Conservation (phyloP, 352 stramenopile genomes). For the Phytophthora ohioensis region DNA sequence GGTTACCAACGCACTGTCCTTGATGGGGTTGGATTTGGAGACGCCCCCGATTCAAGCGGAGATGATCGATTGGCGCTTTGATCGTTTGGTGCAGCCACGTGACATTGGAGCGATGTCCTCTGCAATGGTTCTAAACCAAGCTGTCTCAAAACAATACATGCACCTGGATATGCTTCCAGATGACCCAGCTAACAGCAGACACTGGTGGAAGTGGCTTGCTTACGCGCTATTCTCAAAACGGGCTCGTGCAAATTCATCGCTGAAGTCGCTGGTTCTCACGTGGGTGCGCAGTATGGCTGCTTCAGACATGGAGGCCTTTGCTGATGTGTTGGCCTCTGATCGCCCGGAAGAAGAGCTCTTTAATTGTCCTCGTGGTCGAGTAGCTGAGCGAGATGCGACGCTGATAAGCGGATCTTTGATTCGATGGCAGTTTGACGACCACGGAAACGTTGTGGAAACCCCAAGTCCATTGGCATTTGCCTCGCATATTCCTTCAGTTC, state of each 20-base stretch:
- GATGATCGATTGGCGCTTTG: too few species aligned
- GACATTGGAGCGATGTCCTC: too few species aligned
- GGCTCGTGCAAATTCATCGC: not conserved
- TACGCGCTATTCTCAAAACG: conserved; percentile 6
- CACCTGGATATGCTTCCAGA: too few species aligned
- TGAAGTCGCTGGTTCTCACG: not conserved
- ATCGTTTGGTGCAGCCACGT: too few species aligned
- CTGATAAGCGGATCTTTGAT: not conserved
- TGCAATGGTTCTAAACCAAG: too few species aligned
- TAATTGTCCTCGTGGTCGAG: not conserved
- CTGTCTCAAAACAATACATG: not conserved
- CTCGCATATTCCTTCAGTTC: not conserved
- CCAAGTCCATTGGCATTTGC: too few species aligned
- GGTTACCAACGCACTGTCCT: too few species aligned
- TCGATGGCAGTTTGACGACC: not conserved
- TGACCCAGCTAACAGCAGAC: not conserved
- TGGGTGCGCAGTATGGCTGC: not conserved
- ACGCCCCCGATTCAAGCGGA: too few species aligned
- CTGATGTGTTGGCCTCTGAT: not conserved
- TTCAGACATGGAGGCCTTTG: not conserved
- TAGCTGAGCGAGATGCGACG: not conserved
- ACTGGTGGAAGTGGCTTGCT: conserved; percentile 9
- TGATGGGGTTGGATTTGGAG: too few species aligned
- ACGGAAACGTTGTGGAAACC: not conserved
- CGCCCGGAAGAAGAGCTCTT: conserved; percentile 6